A percentile compares a stretch with the other conserved stretches of the same genome.
These are phyloP conservation scores for Apiotrichum siamense DNA, from an alignment of 1,284 basidiomycete genomes.

Conservation along the genomic window DNA sequence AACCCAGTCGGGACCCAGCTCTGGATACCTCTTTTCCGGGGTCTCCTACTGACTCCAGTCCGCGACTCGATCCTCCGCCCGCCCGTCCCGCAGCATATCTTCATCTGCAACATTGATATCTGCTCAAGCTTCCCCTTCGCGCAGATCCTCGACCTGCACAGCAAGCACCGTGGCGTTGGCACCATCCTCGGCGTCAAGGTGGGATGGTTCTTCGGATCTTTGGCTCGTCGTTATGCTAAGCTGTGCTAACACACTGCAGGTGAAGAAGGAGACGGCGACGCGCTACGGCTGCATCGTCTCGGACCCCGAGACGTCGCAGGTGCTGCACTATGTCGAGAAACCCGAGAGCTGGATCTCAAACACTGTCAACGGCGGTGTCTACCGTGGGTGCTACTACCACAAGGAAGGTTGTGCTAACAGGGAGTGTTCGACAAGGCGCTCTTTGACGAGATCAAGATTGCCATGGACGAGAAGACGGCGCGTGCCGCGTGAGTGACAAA, in stretches of 20 bases:
- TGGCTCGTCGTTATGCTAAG: background rate
- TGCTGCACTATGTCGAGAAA: slow-evolving; percentile 52
- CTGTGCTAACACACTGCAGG: slow-evolving; percentile 19
- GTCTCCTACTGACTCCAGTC: slow-evolving; percentile 32
- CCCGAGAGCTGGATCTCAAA: slow-evolving; percentile 52
- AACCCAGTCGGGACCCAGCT: background rate
- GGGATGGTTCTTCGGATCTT: slow-evolving; percentile 3
- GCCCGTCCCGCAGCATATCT: slow-evolving; percentile 49
- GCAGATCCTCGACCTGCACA: slow-evolving; percentile 50
- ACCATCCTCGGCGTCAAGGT: slow-evolving; percentile 51
- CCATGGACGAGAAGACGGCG: slow-evolving; percentile 51
- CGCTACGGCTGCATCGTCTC: slow-evolving; percentile 52
- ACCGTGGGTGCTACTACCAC: slow-evolving; percentile 35
- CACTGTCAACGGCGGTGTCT: slow-evolving; percentile 51
- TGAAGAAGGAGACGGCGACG: slow-evolving; percentile 49
- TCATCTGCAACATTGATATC: slow-evolving; percentile 54
- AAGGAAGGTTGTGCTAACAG: background rate
- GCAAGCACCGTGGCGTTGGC: slow-evolving; percentile 50
- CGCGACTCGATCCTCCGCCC: slow-evolving; percentile 51
- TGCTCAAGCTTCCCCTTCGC: slow-evolving; percentile 50
- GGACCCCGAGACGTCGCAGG: slow-evolving; percentile 45
- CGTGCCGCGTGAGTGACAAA: slow-evolving; percentile 40
- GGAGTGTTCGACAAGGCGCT: slow-evolving; percentile 51
- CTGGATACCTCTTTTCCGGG: background rate
- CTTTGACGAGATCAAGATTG: slow-evolving; percentile 52